Conservation (phyloP, 1,139 yeast genomes). For the Taphrina confusa region DNA sequence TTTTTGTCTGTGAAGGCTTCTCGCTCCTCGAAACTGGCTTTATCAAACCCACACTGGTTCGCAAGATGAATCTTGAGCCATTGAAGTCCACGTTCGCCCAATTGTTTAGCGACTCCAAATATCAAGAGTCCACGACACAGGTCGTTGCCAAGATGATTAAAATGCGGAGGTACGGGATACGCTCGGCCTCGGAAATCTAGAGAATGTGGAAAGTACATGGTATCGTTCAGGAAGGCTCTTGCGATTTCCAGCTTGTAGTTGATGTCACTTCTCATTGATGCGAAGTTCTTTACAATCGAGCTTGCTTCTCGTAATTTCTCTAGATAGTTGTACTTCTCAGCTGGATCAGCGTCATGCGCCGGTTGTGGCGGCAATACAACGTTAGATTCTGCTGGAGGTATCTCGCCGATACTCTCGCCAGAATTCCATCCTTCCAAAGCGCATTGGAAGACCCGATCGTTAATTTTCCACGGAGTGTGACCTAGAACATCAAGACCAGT, state of each 20-base stretch:
- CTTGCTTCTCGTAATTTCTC: conserved; percentile 59
- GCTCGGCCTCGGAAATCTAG: conserved; percentile 96
- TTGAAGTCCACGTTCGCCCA: conserved; percentile 72
- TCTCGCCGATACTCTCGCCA: conserved; percentile 75
- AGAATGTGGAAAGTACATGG: conserved; percentile 89
- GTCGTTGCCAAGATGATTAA: conserved; percentile 86
- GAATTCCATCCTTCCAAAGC: conserved; percentile 83
- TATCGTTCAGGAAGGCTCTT: conserved; percentile 76
- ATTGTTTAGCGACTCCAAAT: conserved; percentile 83
- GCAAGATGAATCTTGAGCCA: conserved; percentile 94
- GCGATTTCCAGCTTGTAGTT: conserved; percentile 94
- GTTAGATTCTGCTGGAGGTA: conserved; percentile 59
- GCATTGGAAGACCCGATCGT: conserved; percentile 65
- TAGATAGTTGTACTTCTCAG: conserved; percentile 67
- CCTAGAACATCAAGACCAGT: conserved; percentile 88
- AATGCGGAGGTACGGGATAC: conserved; percentile 82
- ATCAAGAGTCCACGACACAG: conserved; percentile 78
- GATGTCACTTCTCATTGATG: conserved; percentile 89
- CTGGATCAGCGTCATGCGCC: conserved; percentile 65
- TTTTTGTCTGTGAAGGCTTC: conserved; percentile 69
- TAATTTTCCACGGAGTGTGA: conserved; percentile 88
- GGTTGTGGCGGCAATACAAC: conserved; percentile 67
- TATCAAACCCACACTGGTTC: conserved; percentile 84
- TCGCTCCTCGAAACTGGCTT: conserved; percentile 76
- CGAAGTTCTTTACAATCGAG: conserved; percentile 63